A percentile compares a stretch with the other conserved stretches of the same genome.
These are phyloP conservation scores for Silene vulgaris DNA, from an alignment of 179 eudicot species.

Conservation along the genomic window DNA sequence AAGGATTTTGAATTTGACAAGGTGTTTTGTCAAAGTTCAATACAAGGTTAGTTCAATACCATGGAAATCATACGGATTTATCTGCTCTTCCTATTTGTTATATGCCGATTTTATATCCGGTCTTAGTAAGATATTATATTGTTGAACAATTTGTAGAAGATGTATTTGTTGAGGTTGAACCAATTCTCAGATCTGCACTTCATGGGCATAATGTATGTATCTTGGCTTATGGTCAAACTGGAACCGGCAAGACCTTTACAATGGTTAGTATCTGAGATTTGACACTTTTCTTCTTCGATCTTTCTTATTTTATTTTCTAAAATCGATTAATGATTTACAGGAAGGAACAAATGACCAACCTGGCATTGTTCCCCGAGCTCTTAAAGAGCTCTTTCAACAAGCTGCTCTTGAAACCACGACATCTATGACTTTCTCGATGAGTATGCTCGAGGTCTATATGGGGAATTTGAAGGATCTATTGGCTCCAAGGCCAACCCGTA, in stretches of 20 bases:
- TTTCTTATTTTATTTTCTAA: neutral
- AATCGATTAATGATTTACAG: slow-evolving; percentile 26
- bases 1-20: slow-evolving; percentile 63
- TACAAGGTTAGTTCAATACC: slow-evolving; percentile 49
- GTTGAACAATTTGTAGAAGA: slow-evolving; percentile 49
- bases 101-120: slow-evolving; percentile 7
- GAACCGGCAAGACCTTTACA: slow-evolving; percentile 71
- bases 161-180: slow-evolving; percentile 70
- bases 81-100: slow-evolving; percentile 6
- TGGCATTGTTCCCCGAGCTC: slow-evolving; percentile 59
- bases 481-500: slow-evolving; percentile 43
- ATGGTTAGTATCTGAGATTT: slow-evolving; percentile 42
- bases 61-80: neutral
- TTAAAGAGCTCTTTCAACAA: slow-evolving; percentile 44
- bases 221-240: slow-evolving; percentile 75
- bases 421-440: slow-evolving; percentile 50
- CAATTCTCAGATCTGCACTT: slow-evolving; percentile 74
- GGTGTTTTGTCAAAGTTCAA: slow-evolving; percentile 51
- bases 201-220: slow-evolving; percentile 71
- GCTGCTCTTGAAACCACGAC: slow-evolving; percentile 40
- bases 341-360: slow-evolving; percentile 51
- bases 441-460: slow-evolving; percentile 78
- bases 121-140: slow-evolving; percentile 30
- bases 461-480: slow-evolving; percentile 59
- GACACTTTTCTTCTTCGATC: neutral